Conservation (phyloP, 2,329 filamentous ascomycete species). For the Aureobasidium sp. region DNA sequence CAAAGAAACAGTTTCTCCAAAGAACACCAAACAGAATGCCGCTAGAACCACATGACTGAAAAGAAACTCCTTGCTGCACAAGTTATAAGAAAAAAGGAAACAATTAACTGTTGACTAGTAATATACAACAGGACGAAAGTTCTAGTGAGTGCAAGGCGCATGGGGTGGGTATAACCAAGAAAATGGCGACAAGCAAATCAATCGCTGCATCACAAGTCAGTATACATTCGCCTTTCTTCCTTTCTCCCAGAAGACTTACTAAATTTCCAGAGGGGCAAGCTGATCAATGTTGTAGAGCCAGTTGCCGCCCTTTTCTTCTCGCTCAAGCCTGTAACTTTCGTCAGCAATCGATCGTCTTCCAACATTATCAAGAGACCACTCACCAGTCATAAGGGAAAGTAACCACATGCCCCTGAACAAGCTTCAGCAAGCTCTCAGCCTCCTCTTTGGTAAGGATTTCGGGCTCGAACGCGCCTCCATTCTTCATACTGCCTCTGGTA, state of each 20-base stretch:
- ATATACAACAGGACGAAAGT: not conserved
- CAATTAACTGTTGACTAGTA: not conserved
- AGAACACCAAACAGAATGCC: not conserved
- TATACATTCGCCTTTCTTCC: not conserved
- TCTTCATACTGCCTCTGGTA: constrained; percentile 57
- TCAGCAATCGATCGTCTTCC: constrained; percentile 12
- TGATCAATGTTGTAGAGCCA: constrained; percentile 97
- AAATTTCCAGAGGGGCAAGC: constrained; percentile 93
- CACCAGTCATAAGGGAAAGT: constrained; percentile 91
- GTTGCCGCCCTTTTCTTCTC: constrained; percentile 85
- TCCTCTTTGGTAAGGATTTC: constrained; percentile 67
- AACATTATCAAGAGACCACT: constrained; percentile 14
- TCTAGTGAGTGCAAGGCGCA: not conserved
- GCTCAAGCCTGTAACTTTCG: constrained; percentile 54
- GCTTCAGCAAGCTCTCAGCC: constrained; percentile 69
- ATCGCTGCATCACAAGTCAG: not conserved
- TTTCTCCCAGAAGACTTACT: constrained; percentile 49
- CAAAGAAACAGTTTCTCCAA: not conserved
- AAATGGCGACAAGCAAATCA: not conserved
- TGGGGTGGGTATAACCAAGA: not conserved
- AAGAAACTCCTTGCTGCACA: not conserved
- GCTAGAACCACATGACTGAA: not conserved
- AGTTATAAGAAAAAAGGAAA: not conserved
- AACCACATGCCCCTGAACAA: constrained; percentile 83
- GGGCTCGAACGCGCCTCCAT: constrained; percentile 51